These are phyloP conservation scores for Oryza australiensis DNA, from an alignment of 176 grass and related monocot genomes.

Conservation along the genomic window DNA sequence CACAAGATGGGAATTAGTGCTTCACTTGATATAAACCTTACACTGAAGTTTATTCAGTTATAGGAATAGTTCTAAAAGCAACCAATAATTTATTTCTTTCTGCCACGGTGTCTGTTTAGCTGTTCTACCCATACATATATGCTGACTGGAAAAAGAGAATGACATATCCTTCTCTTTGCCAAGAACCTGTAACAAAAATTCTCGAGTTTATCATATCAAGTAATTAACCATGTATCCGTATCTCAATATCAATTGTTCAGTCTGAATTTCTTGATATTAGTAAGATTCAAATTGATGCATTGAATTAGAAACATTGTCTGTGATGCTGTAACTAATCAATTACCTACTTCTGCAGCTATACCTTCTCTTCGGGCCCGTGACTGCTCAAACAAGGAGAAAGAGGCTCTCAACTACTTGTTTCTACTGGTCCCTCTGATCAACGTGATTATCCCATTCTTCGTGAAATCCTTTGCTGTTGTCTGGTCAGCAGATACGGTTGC, in stretches of 20 bases:
- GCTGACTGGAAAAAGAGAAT: neutral
- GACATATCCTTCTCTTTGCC: neutral
- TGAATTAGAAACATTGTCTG: neutral
- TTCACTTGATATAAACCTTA: conserved; percentile 6
- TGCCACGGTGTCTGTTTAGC: neutral
- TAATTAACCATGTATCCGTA: neutral
- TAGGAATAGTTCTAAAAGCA: neutral
- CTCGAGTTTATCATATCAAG: neutral
- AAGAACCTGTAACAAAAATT: neutral
- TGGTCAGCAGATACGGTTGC: conserved; percentile 90
- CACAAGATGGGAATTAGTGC: neutral
- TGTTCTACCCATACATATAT: conserved; percentile 8
- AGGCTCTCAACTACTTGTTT: conserved; percentile 98
- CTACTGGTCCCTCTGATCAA: conserved; percentile 85
- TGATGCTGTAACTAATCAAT: neutral
- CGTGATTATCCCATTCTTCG: conserved; percentile 78
- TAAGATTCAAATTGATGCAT: neutral
- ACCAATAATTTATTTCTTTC: neutral
- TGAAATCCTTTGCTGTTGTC: conserved; percentile 87
- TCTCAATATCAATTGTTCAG: neutral
- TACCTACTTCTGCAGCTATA: conserved; percentile 63
- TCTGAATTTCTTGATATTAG: neutral
- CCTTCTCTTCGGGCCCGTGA: conserved; percentile 91
- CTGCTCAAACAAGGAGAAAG: conserved; percentile 98
- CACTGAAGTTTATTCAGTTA: neutral